Evolutionary conservation across 1,139 yeast genomes (phyloP), one percentile per base, ranked within the genome.

Genomic region (Scheffersomyces stambukii): DNA sequence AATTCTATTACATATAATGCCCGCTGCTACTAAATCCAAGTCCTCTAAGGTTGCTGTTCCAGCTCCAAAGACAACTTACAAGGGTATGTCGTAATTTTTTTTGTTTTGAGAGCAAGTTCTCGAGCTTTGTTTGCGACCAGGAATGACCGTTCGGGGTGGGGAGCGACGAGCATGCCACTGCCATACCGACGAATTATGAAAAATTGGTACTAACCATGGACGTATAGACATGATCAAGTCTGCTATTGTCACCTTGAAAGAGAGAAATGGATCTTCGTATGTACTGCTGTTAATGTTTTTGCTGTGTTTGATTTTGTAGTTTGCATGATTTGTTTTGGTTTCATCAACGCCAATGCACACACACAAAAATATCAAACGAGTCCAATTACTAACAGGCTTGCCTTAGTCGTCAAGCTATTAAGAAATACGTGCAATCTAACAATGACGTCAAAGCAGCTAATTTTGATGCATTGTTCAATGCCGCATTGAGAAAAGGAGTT

Each of bases 401-500:
- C 23, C 20, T 25, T 33, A 70, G 81, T 43, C 83, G 91, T 52
- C 84, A 77, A 52, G 84, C 85, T 19, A 64, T 82, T 48, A 81
- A 82, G 68, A 81, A 81, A 57, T 80, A 75, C 54, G 77, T 82
- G 41, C 78, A 64, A 45, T 63, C 77, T 40, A 79, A 79, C 57
- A 75, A 66, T 53, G 70, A 76, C 35, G 64, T 77, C 46, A 68
- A 75, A 31, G 69, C 80, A 20, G 46, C 70, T 33, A 80, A 75
- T 54, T 86, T 85, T 52, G 94, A 85, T 50, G 62, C 80, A 30
- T 74, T 78, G 43, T 82, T 86, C 69, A 86, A 85, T 57, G 50
- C 73, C 29, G 91, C 95, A 20, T 67, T 86, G 49, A 79, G 81
- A 65, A 81, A 78, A 54, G 95, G 94, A 38, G 93, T 86, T 39